Conservation (phyloP, 345 rosid species). For the Atalantia buxifolia region DNA sequence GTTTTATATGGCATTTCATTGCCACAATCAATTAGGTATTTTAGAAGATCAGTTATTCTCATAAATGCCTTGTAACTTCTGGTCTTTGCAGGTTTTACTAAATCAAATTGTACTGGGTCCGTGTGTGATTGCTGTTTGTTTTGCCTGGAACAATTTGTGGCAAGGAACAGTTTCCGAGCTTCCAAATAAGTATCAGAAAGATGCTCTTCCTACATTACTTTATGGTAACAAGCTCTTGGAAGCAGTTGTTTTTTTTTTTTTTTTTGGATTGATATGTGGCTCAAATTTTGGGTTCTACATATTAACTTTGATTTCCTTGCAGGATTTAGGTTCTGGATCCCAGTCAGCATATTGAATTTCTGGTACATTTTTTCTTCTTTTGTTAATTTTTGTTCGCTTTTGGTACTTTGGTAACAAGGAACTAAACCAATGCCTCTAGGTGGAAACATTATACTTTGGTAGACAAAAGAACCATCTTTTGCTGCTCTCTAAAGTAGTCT, state of each 20-base stretch:
- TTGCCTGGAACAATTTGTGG: constrained; percentile 96
- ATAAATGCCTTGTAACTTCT: background rate
- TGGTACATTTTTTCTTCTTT: constrained; percentile 40
- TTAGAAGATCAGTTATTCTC: background rate
- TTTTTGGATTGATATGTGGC: constrained; percentile 8
- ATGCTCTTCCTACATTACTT: constrained; percentile 78
- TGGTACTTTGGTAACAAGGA: background rate
- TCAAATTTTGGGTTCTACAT: background rate
- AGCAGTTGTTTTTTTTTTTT: background rate
- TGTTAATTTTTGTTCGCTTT: background rate
- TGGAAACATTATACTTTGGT: background rate
- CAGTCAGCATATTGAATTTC: constrained; percentile 83
- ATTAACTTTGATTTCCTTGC: constrained; percentile 26
- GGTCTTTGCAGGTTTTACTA: constrained; percentile 59
- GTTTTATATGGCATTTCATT: background rate
- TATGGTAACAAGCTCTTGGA: constrained; percentile 46
- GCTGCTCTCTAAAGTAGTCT: background rate
- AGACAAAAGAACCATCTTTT: background rate
- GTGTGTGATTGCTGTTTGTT: constrained; percentile 75
- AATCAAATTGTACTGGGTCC: constrained; percentile 95
- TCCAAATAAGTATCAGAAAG: constrained; percentile 66
- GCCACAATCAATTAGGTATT: background rate
- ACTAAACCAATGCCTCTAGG: background rate
- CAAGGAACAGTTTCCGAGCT: constrained; percentile 70
- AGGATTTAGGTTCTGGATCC: constrained; percentile 97